Conservation (phyloP, 2,329 filamentous ascomycete species). For the Ophiocordyceps camponoti-floridani region DNA sequence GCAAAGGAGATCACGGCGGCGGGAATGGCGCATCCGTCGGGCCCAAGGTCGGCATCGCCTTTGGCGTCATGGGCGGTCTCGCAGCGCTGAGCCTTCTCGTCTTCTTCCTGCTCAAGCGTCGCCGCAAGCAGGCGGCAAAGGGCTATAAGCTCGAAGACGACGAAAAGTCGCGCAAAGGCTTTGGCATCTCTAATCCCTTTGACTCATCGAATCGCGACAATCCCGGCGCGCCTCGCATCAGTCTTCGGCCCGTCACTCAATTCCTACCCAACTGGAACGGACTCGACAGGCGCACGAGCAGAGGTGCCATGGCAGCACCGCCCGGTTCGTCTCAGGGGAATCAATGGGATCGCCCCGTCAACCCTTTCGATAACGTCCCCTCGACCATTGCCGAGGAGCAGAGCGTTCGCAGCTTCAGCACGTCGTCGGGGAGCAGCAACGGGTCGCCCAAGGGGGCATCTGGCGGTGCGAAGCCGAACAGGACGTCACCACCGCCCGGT, state of each 20-base stretch:
- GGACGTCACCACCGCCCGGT: slow-evolving; percentile 12
- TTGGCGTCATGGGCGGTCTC: slow-evolving; percentile 59
- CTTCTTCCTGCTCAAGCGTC: slow-evolving; percentile 52
- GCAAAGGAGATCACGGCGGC: not conserved
- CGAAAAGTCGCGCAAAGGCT: slow-evolving; percentile 40
- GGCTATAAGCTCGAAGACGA: slow-evolving; percentile 34
- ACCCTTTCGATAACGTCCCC: slow-evolving; percentile 48
- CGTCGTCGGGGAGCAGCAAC: slow-evolving; percentile 33
- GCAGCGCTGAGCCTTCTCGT: slow-evolving; percentile 47
- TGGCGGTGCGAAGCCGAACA: no score
- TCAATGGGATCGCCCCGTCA: slow-evolving; percentile 20
- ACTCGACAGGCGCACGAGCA: slow-evolving; percentile 31
- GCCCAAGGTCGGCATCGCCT: slow-evolving; percentile 63
- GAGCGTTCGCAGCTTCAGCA: slow-evolving; percentile 5
- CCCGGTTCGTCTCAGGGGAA: not conserved
- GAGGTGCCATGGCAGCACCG: slow-evolving; percentile 8
- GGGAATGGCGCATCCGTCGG: slow-evolving; percentile 14
- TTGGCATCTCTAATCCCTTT: slow-evolving; percentile 14
- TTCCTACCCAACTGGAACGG: slow-evolving; percentile 47
- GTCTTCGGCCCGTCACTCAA: slow-evolving; percentile 68
- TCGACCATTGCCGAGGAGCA: slow-evolving; percentile 21
- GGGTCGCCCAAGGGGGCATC: slow-evolving; percentile 5
- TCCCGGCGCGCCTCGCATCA: slow-evolving; percentile 57
- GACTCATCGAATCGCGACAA: slow-evolving; percentile 7
- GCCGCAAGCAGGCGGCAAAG: slow-evolving; percentile 46